These are phyloP conservation scores for Solanum chilense DNA, from an alignment of 257 asterid genomes.

Conservation along the genomic window DNA sequence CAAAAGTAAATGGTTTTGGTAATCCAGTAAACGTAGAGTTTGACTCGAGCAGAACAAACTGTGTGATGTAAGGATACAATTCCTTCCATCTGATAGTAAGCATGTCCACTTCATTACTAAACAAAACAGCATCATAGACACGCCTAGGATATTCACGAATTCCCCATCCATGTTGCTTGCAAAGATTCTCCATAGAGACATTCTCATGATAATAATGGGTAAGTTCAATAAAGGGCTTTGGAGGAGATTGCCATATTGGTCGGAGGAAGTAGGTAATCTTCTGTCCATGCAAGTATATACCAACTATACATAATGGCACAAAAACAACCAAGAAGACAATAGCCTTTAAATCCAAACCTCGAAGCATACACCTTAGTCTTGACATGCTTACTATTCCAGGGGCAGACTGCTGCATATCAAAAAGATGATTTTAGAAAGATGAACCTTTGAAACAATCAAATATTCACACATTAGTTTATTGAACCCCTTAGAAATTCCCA, in stretches of 20 bases:
- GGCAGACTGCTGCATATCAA: slow-evolving; percentile 15
- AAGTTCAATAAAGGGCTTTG: slow-evolving; percentile 39
- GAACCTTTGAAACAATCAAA: background rate
- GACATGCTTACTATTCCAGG: slow-evolving; percentile 21
- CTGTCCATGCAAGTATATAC: slow-evolving; percentile 50
- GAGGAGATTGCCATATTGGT: slow-evolving; percentile 72
- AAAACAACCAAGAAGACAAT: slow-evolving; percentile 27
- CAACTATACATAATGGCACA: slow-evolving; percentile 22
- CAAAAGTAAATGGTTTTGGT: slow-evolving; percentile 41
- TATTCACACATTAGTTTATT: background rate
- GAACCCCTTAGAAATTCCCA: background rate
- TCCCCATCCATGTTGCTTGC: slow-evolving; percentile 65
- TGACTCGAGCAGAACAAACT: slow-evolving; percentile 57
- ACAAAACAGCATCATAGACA: slow-evolving; percentile 55
- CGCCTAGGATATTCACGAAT: slow-evolving; percentile 60
- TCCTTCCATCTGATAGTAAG: slow-evolving; percentile 63
- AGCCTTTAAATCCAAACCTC: slow-evolving; percentile 35
- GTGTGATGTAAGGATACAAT: slow-evolving; percentile 42
- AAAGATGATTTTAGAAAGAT: background rate
- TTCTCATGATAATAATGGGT: slow-evolving; percentile 54
- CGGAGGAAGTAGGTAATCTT: slow-evolving; percentile 56
- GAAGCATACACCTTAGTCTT: slow-evolving; percentile 26
- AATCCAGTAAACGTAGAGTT: slow-evolving; percentile 62
- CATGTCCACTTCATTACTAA: slow-evolving; percentile 68
- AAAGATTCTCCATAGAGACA: slow-evolving; percentile 48